phyloP scores from a whole-genome alignment of 176 grass and related monocot genomes.

The Musa beccarii region DNA sequence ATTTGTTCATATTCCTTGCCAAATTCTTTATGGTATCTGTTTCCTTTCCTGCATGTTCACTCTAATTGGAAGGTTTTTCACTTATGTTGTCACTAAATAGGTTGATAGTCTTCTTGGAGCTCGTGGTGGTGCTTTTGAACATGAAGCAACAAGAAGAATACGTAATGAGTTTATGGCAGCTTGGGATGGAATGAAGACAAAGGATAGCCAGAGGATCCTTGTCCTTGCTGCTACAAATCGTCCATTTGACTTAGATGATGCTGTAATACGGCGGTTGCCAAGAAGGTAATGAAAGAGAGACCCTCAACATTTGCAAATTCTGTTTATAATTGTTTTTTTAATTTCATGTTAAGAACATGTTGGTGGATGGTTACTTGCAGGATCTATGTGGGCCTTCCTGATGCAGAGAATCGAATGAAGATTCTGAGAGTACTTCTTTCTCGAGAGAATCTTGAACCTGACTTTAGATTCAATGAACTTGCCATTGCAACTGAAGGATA shows the following conservation, averaged over 20 bases:
- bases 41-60: constrained; percentile 3
- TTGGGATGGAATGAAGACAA: constrained; percentile 89
- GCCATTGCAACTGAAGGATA: constrained; percentile 90
- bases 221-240: constrained; percentile 94
- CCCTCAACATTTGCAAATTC: not conserved
- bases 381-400: constrained; percentile 91
- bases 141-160: constrained; percentile 97
- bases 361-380: constrained; percentile 22
- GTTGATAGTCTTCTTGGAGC: constrained; percentile 95
- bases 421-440: constrained; percentile 88
- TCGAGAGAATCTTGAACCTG: constrained; percentile 73
- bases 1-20: not conserved
- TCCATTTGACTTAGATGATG: constrained; percentile 97
- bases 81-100: constrained; percentile 25
- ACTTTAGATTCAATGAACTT: constrained; percentile 70
- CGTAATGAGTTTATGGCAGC: constrained; percentile 98
- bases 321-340: not conserved
- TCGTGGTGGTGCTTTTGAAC: constrained; percentile 87
- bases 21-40: constrained; percentile 5
- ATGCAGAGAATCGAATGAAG: constrained; percentile 68
- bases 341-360: constrained; percentile 10
- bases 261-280: constrained; percentile 88
- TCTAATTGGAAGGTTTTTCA: constrained; percentile 1
- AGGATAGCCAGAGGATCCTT: constrained; percentile 85
- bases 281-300: constrained; percentile 53